These are phyloP conservation scores for Mangifera indica DNA, from an alignment of 345 rosid genomes.

Conservation along the genomic window DNA sequence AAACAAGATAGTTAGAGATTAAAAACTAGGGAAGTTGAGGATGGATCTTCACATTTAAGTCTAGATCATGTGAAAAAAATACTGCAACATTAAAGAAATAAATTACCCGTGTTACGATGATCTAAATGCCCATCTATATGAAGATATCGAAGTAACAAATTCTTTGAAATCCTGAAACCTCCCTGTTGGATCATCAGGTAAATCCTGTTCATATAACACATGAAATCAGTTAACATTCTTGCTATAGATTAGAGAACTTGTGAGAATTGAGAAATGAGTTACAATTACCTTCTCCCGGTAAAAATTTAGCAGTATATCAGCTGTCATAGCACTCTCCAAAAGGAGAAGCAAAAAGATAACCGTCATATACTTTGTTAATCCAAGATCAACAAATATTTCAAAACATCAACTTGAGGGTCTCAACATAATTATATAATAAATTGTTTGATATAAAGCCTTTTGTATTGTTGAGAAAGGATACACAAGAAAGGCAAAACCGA, in stretches of 20 bases:
- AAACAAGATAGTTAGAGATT: neutral
- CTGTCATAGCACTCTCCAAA: conserved; percentile 38
- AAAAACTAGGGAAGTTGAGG: neutral
- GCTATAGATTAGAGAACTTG: neutral
- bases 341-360: conserved; percentile 40
- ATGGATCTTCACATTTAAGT: conserved; percentile 20
- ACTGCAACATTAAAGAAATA: neutral
- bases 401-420: neutral
- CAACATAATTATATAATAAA: too few relatives aligned
- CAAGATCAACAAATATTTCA: conserved; percentile 22
- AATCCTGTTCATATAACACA: conserved; percentile 35
- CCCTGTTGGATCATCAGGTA: conserved; percentile 61
- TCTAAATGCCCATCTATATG: conserved; percentile 41
- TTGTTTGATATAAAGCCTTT: too few relatives aligned
- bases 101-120: conserved; percentile 45
- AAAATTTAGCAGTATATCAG: conserved; percentile 49
- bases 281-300: conserved; percentile 50
- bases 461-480: conserved; percentile 37
- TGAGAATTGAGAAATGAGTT: neutral
- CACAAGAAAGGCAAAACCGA: conserved; percentile 50
- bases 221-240: neutral
- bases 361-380: conserved; percentile 32
- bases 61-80: neutral
- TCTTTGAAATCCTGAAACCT: conserved; percentile 49
- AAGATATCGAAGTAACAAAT: conserved; percentile 44